Base-by-base conservation (phyloP, 257 asterid species). In the Knoxia roxburghii region DNA sequence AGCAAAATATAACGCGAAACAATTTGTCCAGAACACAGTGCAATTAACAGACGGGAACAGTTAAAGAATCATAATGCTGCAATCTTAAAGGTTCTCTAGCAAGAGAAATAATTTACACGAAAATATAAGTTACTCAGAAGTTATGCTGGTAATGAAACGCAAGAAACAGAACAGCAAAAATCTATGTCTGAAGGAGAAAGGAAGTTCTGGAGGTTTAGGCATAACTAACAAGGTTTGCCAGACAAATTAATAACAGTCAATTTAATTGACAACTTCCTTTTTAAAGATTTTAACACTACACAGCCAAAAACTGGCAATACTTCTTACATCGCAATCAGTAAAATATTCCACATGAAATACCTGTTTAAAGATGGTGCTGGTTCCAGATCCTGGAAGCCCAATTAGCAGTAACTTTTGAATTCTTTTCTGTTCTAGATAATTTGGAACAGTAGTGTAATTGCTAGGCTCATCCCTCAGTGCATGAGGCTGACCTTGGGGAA, bases 321-420 rank as follows among this genome's bases (percentile, higher is more conserved):
- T 35, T 26, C 54, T 8, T 12, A 62, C 69, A 76, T 13, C 15
- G 37, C 15, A 48, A 48, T 60, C 46, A 64, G 50, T 11, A 1
- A 18, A 32, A 24, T n/a, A 62, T 41, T 64, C 20, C 10, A 2
- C 65, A 12, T 45, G 33, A 6, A 29, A 32, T 72, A 92, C 98
- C 96, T 91, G 98, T 79, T 90, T 93, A 86, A 93, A 90, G 61
- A 93, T 87, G 15, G 98, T 93, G 83, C 97, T 88, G 45, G 98
- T 93, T 63, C 98, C 98, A 58, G 98, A 85, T 69, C 97, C 91
- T 52, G 81, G 87, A 50, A 85, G 94, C 30, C 98, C 98, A 41
- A 93, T 82, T 71, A 93, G 78, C 72, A 93, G 97, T 74, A 90
- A 84, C 82, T 86, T 93, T 78, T 89, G 97, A 61, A 63, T 73